phyloP scores from a whole-genome alignment of 306 rosid genomes.

The Casuarina cunninghamiana region DNA sequence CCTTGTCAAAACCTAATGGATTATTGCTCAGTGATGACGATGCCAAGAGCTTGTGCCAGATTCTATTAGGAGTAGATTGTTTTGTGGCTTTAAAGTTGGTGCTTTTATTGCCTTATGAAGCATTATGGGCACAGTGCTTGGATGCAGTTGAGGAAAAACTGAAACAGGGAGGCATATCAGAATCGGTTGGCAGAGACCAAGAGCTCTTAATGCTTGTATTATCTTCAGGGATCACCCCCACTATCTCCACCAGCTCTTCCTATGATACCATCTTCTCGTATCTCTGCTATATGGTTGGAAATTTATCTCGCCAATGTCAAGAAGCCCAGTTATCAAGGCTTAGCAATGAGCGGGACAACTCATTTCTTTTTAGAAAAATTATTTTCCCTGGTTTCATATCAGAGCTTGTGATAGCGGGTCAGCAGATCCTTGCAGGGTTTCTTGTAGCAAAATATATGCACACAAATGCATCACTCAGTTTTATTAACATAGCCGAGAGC shows the following conservation, averaged over 20 bases:
- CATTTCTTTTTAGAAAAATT: constrained; percentile 49
- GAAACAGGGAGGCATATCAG: constrained; percentile 60
- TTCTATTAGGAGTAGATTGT: constrained; percentile 55
- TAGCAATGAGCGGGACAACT: constrained; percentile 33
- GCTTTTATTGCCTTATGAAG: constrained; percentile 66
- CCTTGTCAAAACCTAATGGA: constrained; percentile 48
- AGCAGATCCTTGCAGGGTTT: constrained; percentile 81
- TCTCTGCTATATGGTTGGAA: constrained; percentile 78
- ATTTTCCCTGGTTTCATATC: constrained; percentile 68
- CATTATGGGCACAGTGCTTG: constrained; percentile 60
- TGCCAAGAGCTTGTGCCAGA: constrained; percentile 53
- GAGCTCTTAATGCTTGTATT: constrained; percentile 67
- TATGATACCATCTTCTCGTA: constrained; percentile 67
- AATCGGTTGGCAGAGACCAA: constrained; percentile 40
- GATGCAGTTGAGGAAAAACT: constrained; percentile 60
- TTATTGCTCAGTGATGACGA: constrained; percentile 73
- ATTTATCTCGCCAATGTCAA: constrained; percentile 58
- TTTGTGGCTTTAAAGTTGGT: constrained; percentile 65
- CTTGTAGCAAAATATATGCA: constrained; percentile 78
- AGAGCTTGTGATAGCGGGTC: constrained; percentile 88
- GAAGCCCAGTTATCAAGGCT: constrained; percentile 42
- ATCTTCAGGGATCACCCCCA: constrained; percentile 62
- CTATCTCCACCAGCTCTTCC: constrained; percentile 45
- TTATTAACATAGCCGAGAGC: constrained; percentile 64
- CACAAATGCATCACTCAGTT: constrained; percentile 63